Evolutionary conservation across 495 filamentous ascomycete genomes (phyloP).

Genomic region (Neurospora terricola): DNA sequence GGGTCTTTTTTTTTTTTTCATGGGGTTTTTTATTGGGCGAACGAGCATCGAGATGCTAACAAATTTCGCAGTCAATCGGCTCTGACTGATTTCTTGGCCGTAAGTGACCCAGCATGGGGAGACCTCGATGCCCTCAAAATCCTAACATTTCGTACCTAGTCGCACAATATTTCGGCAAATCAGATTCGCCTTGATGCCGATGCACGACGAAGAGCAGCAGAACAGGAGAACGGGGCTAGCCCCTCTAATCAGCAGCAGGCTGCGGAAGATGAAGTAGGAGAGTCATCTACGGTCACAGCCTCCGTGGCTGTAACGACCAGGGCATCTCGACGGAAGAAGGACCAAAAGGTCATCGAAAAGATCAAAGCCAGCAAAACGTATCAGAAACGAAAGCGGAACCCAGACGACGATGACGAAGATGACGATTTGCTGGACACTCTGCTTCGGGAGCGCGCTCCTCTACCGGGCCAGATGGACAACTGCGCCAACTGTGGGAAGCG

Average conservation of each 20-base stretch:
- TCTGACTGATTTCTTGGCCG: constrained; percentile 71
- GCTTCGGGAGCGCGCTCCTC: constrained; percentile 53
- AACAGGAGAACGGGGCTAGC: constrained; percentile 13
- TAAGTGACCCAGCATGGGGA: constrained; percentile 25
- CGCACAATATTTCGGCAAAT: constrained; percentile 80
- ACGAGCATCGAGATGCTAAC: not conserved
- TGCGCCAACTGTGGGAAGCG: constrained; percentile 79
- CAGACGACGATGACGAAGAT: constrained; percentile 37
- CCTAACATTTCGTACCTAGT: constrained; percentile 31
- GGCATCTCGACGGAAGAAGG: constrained; percentile 37
- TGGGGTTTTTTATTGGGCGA: not conserved
- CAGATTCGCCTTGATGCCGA: constrained; percentile 59
- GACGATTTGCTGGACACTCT: constrained; percentile 44
- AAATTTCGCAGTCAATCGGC: constrained; percentile 48
- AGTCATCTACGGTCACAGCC: constrained; percentile 5
- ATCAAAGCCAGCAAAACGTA: constrained; percentile 72
- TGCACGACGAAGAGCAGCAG: constrained; percentile 39
- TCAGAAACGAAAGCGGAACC: constrained; percentile 53
- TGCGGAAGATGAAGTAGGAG: constrained; percentile 6
- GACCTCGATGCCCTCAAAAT: not conserved
- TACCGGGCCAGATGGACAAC: constrained; percentile 80
- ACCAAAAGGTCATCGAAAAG: constrained; percentile 56
- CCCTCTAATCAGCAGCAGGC: not conserved
- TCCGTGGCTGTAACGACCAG: constrained; percentile 2
- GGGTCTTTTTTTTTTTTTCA: not conserved